A percentile compares a stretch with the other conserved stretches of the same genome.
phyloP scores from a whole-genome alignment of 352 stramenopile species.

The Pythium brachiatum region DNA sequence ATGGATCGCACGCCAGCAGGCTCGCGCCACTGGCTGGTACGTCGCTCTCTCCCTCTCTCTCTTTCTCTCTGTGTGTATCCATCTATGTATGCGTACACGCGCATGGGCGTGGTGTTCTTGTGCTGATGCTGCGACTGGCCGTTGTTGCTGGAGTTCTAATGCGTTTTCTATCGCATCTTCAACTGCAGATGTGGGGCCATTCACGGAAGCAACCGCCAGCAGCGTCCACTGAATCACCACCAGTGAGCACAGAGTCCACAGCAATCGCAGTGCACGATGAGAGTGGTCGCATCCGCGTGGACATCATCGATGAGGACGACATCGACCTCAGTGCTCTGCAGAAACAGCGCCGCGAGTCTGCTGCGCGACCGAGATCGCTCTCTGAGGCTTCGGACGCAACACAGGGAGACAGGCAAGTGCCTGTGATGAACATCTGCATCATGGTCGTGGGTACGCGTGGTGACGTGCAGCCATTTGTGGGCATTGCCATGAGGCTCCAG shows the following conservation, averaged over 20 bases:
- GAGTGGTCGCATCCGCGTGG: constrained; percentile 47
- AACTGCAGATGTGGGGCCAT: background rate
- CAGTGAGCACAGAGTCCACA: constrained; percentile 8
- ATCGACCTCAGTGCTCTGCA: constrained; percentile 38
- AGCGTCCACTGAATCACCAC: background rate
- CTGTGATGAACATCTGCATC: constrained; percentile 78
- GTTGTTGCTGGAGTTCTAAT: background rate
- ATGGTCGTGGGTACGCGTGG: constrained; percentile 90
- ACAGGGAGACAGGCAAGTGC: constrained; percentile 23
- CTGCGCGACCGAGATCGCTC: constrained; percentile 17
- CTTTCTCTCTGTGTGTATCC: background rate
- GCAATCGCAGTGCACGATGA: constrained; percentile 45
- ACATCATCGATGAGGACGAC: constrained; percentile 46
- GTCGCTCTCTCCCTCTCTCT: background rate
- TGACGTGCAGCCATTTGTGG: constrained; percentile 86
- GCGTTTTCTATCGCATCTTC: background rate
- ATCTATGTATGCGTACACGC: too few relatives aligned
- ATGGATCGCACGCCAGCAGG: background rate
- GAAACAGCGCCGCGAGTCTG: constrained; percentile 24
- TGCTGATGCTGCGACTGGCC: background rate
- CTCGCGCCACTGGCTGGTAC: constrained; percentile 10
- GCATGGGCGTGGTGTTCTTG: background rate
- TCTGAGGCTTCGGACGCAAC: background rate
- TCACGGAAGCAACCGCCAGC: constrained; percentile 4
- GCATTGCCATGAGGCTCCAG: constrained; percentile 82